Evolutionary conservation across 2,329 filamentous ascomycete species (phyloP).

Genomic region (Claviceps lovelessii): DNA sequence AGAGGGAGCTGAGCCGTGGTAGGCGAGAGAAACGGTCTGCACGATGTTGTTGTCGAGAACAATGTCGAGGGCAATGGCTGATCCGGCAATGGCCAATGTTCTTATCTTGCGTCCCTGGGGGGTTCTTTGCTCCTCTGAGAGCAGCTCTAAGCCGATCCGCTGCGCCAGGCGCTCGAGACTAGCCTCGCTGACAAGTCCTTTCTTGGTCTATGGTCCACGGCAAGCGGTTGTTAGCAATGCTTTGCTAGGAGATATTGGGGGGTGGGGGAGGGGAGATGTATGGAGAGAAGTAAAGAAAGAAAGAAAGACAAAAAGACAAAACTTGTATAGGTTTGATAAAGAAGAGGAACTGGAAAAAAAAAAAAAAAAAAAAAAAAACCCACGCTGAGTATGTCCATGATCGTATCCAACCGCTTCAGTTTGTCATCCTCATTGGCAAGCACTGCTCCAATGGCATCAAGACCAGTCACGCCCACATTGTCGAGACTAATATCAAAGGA

Average conservation of each 20-base stretch:
- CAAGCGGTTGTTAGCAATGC: not conserved
- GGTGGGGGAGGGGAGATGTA: too few species aligned
- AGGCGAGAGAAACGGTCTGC: slow-evolving; percentile 46
- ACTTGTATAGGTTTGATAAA: not conserved
- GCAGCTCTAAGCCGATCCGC: slow-evolving; percentile 49
- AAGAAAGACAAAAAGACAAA: not conserved
- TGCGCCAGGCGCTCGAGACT: slow-evolving; percentile 59
- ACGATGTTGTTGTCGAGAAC: slow-evolving; percentile 47
- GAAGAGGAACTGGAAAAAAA: not conserved
- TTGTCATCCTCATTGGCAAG: slow-evolving; percentile 39
- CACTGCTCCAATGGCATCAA: slow-evolving; percentile 24
- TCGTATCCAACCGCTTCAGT: slow-evolving; percentile 36
- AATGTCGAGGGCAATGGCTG: slow-evolving; percentile 46
- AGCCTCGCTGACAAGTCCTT: slow-evolving; percentile 57
- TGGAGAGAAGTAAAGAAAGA: not conserved
- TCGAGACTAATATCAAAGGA: slow-evolving; percentile 40
- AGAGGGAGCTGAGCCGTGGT: slow-evolving; percentile 43
- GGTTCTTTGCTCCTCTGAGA: slow-evolving; percentile 41
- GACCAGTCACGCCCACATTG: slow-evolving; percentile 32
- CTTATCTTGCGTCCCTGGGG: slow-evolving; percentile 33
- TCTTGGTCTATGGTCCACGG: slow-evolving; percentile 22
- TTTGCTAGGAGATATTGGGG: not conserved
- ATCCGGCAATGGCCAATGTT: slow-evolving; percentile 48
- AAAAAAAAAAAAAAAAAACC: slow-evolving; percentile 18
- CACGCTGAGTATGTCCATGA: slow-evolving; percentile 36